These are phyloP conservation scores for Candida wancherniae DNA, from an alignment of 805 yeast genomes.

Conservation along the genomic window DNA sequence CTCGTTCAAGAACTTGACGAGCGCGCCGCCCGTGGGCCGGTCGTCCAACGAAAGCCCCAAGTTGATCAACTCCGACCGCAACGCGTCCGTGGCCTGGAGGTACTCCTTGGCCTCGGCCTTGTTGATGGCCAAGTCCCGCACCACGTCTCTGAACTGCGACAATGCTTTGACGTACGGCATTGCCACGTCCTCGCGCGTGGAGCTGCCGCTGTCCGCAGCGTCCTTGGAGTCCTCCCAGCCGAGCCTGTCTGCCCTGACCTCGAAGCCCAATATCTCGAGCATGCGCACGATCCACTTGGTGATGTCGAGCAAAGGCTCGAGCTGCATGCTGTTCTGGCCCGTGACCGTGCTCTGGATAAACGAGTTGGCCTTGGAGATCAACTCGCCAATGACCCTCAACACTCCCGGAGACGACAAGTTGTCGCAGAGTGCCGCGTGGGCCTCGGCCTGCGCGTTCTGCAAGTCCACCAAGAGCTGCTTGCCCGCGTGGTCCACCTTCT, in stretches of 20 bases:
- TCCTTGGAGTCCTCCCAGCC: constrained; percentile 66
- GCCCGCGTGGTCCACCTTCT: constrained; percentile 56
- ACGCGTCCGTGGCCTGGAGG: constrained; percentile 64
- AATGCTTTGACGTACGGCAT: constrained; percentile 78
- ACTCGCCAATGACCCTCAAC: constrained; percentile 56
- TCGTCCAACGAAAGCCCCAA: constrained; percentile 87
- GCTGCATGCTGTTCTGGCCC: constrained; percentile 43
- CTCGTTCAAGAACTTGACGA: constrained; percentile 72
- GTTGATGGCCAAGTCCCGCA: constrained; percentile 68
- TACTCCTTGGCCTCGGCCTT: constrained; percentile 49
- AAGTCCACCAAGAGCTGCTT: constrained; percentile 50
- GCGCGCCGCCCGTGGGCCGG: constrained; percentile 73
- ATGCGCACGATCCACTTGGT: constrained; percentile 70
- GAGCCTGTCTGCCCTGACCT: constrained; percentile 57
- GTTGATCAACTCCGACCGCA: constrained; percentile 67
- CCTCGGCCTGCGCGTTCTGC: constrained; percentile 47
- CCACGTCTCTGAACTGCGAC: constrained; percentile 75
- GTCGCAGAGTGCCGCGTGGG: constrained; percentile 81
- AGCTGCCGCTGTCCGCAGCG: constrained; percentile 16
- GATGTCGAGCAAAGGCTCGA: constrained; percentile 62
- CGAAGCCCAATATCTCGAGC: constrained; percentile 71
- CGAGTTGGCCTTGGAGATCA: constrained; percentile 66
- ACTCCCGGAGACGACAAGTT: constrained; percentile 79
- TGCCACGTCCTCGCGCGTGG: constrained; percentile 56
- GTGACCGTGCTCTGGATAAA: constrained; percentile 53